phyloP scores from a whole-genome alignment of 495 filamentous ascomycete genomes.

The Trichoderma asperelloides region DNA sequence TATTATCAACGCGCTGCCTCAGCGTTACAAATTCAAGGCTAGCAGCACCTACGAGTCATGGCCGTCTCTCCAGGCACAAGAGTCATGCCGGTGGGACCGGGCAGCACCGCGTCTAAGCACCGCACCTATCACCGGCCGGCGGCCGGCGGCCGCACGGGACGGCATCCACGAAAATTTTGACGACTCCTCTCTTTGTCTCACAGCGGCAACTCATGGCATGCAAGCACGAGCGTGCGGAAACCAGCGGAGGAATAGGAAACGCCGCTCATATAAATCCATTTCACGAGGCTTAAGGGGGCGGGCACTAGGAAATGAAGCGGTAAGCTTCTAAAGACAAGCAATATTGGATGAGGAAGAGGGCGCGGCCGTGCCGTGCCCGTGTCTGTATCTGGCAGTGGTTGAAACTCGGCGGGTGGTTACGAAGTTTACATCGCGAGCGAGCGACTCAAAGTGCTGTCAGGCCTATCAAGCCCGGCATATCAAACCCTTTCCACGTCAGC shows the following conservation, averaged over 20 bases:
- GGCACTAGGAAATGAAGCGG: too few species aligned
- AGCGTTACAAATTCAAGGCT: not conserved
- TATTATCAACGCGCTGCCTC: not conserved
- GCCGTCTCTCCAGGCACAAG: not conserved
- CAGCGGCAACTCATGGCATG: not conserved
- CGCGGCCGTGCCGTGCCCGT: too few species aligned
- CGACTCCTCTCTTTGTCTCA: not conserved
- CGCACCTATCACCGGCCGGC: constrained; percentile 1
- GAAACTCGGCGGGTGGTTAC: not conserved
- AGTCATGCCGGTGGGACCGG: not conserved
- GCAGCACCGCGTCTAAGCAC: not conserved
- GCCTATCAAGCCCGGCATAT: not conserved
- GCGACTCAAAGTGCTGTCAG: not conserved
- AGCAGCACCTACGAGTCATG: not conserved
- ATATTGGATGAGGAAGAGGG: too few species aligned
- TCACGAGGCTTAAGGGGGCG: too few species aligned
- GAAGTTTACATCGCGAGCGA: not conserved
- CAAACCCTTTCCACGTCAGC: not conserved
- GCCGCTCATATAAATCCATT: too few species aligned
- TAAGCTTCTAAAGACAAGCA: too few species aligned
- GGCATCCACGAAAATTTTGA: not conserved
- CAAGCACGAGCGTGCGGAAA: not conserved
- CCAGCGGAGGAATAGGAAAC: too few species aligned
- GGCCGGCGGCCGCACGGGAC: constrained; percentile 5
- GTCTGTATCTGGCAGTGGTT: not conserved